Percentiles rank a stretch among this genome's conserved stretches.
phyloP scores from a whole-genome alignment of 805 yeast genomes.

The Metschnikowia picachoensis region DNA sequence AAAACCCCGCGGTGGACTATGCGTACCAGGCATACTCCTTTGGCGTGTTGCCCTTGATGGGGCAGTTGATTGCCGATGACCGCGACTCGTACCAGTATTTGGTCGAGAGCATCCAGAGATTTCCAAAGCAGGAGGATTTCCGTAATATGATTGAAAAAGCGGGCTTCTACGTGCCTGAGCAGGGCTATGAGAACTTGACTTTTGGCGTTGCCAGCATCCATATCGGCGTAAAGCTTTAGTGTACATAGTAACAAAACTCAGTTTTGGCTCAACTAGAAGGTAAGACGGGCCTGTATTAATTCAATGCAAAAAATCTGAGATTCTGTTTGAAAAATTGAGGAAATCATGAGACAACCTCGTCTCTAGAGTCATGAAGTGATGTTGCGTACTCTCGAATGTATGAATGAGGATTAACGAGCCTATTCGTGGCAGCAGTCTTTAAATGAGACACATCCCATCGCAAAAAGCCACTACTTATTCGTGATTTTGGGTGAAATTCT shows the following conservation, averaged over 20 bases:
- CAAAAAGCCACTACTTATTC: no score
- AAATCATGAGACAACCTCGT: no score
- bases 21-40: conserved; percentile 86
- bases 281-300: conserved; percentile 8
- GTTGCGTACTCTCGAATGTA: no score
- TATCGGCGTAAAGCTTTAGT: conserved; percentile 81
- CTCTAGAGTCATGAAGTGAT: no score
- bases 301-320: not conserved
- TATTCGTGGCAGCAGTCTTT: no score
- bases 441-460: no score
- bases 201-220: conserved; percentile 96
- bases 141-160: conserved; percentile 90
- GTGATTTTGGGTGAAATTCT: no score
- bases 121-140: conserved; percentile 90
- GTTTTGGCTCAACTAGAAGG: no score
- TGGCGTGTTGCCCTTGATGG: conserved; percentile 86
- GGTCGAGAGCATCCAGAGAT: conserved; percentile 88
- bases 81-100: conserved; percentile 94
- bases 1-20: conserved; percentile 68
- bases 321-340: no score
- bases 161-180: conserved; percentile 82
- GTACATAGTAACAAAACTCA: not conserved
- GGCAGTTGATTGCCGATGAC: conserved; percentile 92
- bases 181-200: conserved; percentile 90
- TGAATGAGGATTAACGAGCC: no score